Evolutionary conservation across 495 filamentous ascomycete genomes (phyloP).

Genomic region (Darksidea phi): DNA sequence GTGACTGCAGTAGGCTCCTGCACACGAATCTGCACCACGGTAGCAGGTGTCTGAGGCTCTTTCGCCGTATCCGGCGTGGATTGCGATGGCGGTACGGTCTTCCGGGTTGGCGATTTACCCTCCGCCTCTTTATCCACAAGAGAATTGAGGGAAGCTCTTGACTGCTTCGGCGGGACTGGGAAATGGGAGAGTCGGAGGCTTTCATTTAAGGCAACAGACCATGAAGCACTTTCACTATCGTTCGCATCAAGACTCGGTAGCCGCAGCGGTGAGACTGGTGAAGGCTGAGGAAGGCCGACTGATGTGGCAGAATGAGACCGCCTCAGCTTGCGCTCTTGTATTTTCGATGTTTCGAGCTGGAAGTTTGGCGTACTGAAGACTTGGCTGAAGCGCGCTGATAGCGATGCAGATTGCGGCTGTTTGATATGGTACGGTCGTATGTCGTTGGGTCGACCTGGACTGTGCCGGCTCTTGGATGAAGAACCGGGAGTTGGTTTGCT

Average conservation of each 20-base stretch:
- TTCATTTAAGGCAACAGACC: conserved; percentile 26
- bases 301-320: conserved; percentile 32
- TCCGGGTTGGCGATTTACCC: too few species aligned
- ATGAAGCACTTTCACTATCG: conserved; percentile 13
- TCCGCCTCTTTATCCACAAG: too few species aligned
- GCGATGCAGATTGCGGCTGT: not conserved
- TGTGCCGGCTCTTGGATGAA: conserved; percentile 2
- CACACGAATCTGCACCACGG: not conserved
- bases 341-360: not conserved
- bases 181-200: conserved; percentile 33
- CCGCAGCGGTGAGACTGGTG: conserved; percentile 9
- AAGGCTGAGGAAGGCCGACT: conserved; percentile 7
- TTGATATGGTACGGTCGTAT: conserved; percentile 23
- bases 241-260: conserved; percentile 20
- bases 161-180: conserved; percentile 4
- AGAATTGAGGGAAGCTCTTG: not conserved
- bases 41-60: not conserved
- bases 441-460: conserved; percentile 1
- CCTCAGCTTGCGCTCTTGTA: conserved; percentile 17
- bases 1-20: conserved; percentile 17
- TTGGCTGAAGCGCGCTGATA: conserved; percentile 4
- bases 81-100: not conserved
- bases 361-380: conserved; percentile 28
- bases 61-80: not conserved
- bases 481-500: conserved; percentile 13